Conservation (phyloP, 1,284 basidiomycete genomes). For the Takashimella tepidaria region DNA sequence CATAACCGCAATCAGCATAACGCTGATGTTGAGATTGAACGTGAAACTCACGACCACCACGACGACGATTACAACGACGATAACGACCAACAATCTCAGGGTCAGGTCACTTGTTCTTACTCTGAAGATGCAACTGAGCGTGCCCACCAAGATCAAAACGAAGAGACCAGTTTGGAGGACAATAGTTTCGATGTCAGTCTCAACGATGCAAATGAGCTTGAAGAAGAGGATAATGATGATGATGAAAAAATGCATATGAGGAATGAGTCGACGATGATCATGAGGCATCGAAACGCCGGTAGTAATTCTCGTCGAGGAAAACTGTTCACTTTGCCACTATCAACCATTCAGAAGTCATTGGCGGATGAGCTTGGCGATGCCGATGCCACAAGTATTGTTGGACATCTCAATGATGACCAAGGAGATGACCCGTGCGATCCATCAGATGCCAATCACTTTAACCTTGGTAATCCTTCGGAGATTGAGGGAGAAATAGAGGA, state of each 20-base stretch:
- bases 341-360: too few relatives aligned
- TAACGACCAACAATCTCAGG: not conserved
- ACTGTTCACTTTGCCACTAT: too few relatives aligned
- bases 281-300: too few relatives aligned
- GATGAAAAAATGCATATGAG: not conserved
- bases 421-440: not conserved
- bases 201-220: constrained; percentile 50
- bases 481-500: constrained; percentile 46
- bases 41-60: not conserved
- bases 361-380: too few relatives aligned
- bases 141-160: not conserved
- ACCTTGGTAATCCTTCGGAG: not conserved
- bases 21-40: not conserved
- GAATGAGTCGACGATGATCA: not conserved
- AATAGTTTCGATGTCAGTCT: constrained; percentile 16
- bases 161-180: constrained; percentile 27
- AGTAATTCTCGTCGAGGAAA: too few relatives aligned
- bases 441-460: too few relatives aligned
- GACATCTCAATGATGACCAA: too few relatives aligned
- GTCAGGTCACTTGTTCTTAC: too few relatives aligned
- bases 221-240: constrained; percentile 58
- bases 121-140: too few relatives aligned
- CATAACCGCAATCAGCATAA: too few relatives aligned
- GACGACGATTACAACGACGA: not conserved
- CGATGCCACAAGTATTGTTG: too few relatives aligned